These are phyloP conservation scores for Stagonosporopsis tanaceti DNA, from an alignment of 2,329 filamentous ascomycete genomes.

Conservation along the genomic window DNA sequence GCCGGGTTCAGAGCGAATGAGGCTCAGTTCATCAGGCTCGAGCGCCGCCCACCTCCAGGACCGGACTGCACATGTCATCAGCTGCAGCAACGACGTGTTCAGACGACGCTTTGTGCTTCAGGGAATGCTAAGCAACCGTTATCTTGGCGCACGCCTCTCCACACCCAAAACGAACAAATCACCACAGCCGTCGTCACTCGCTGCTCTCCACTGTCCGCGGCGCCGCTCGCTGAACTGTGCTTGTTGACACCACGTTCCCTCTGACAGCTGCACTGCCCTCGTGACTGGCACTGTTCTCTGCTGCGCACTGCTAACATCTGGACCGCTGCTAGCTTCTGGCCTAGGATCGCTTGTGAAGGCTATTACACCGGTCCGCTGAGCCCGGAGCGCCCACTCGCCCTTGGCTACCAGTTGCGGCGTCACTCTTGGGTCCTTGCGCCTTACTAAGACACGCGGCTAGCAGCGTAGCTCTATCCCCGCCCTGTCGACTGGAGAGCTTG, in stretches of 20 bases:
- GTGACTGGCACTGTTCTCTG: conserved; percentile 16
- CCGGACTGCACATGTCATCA: conserved; percentile 7
- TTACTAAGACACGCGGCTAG: conserved; percentile 38
- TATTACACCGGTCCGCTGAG: conserved; percentile 39
- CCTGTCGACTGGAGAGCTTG: conserved; percentile 32
- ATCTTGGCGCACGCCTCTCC: conserved; percentile 18
- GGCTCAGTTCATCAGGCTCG: conserved; percentile 1
- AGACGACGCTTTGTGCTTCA: conserved; percentile 17
- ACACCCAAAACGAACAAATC: conserved; percentile 13
- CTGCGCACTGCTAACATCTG: conserved; percentile 14
- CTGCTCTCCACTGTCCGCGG: conserved; percentile 6
- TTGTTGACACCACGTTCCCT: conserved; percentile 8
- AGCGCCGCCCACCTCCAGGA: not conserved
- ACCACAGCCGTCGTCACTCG: conserved; percentile 9
- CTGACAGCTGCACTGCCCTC: conserved; percentile 17
- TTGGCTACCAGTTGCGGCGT: conserved; percentile 26
- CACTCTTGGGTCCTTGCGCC: conserved; percentile 27
- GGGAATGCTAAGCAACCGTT: conserved; percentile 16
- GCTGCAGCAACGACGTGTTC: conserved; percentile 17
- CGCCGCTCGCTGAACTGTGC: conserved; percentile 18
- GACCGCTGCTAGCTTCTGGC: conserved; percentile 21
- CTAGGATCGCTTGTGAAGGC: conserved; percentile 33
- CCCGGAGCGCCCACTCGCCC: conserved; percentile 26
- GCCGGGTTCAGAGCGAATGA: conserved; percentile 5
- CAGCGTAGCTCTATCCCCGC: conserved; percentile 35